phyloP scores from a whole-genome alignment of 495 filamentous ascomycete species.

The Acidiella bohemica region DNA sequence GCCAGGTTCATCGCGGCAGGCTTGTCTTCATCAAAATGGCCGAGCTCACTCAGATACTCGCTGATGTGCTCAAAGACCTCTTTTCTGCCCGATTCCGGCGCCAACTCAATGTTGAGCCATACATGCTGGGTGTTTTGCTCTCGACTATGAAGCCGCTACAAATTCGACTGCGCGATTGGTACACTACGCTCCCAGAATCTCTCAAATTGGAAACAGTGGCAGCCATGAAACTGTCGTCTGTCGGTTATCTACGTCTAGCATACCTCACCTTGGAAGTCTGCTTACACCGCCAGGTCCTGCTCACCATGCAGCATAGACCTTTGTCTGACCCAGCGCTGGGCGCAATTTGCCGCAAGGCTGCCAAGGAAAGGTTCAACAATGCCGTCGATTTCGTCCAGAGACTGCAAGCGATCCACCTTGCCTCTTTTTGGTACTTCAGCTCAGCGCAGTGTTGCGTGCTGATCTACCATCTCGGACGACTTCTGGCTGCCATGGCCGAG shows the following conservation, averaged over 20 bases:
- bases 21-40: constrained; percentile 51
- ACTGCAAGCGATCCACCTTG: constrained; percentile 55
- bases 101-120: background rate
- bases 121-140: constrained; percentile 34
- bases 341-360: constrained; percentile 24
- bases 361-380: constrained; percentile 49
- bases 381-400: constrained; percentile 70
- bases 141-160: constrained; percentile 47
- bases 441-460: constrained; percentile 24
- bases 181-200: constrained; percentile 35
- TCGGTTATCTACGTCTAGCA: constrained; percentile 45
- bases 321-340: constrained; percentile 28
- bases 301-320: constrained; percentile 34
- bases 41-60: constrained; percentile 44
- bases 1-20: constrained; percentile 50
- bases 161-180: constrained; percentile 45
- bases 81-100: constrained; percentile 35
- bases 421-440: constrained; percentile 46
- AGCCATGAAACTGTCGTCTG: constrained; percentile 16
- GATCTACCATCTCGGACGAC: constrained; percentile 19
- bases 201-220: constrained; percentile 39
- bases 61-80: constrained; percentile 44
- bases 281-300: constrained; percentile 46
- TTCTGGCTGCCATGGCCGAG: constrained; percentile 16
- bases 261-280: constrained; percentile 52